Evolutionary conservation across 768 basidiomycete species (phyloP).

Genomic region (Trametopsis cervina): DNA sequence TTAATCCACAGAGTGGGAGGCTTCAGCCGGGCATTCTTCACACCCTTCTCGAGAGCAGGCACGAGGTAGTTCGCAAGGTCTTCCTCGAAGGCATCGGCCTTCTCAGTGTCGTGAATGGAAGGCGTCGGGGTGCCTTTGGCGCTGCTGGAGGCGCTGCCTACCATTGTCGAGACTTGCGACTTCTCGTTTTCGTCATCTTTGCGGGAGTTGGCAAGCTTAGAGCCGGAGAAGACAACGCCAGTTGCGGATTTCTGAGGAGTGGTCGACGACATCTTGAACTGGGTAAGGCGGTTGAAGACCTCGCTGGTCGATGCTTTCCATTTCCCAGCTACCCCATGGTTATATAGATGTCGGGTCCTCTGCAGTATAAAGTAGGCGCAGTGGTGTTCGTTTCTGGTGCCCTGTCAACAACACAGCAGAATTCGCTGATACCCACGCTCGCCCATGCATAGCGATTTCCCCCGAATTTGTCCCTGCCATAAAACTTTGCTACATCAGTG

Average conservation of each 20-base stretch:
- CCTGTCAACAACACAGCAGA: too few species aligned
- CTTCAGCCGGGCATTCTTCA: conserved; percentile 10
- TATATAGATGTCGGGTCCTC: too few species aligned
- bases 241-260: background rate
- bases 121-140: conserved; percentile 2
- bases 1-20: conserved; percentile 6
- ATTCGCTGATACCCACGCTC: too few species aligned
- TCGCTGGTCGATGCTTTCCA: too few species aligned
- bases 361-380: too few species aligned
- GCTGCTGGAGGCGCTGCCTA: background rate
- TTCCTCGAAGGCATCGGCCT: conserved; percentile 5
- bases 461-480: too few species aligned
- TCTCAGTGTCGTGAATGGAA: conserved; percentile 11
- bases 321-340: too few species aligned
- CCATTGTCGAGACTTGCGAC: background rate
- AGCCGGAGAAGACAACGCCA: conserved; percentile 4
- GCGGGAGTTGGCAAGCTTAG: background rate
- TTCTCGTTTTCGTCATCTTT: background rate
- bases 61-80: conserved; percentile 10
- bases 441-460: too few species aligned
- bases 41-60: conserved; percentile 11
- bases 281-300: too few species aligned
- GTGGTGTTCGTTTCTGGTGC: too few species aligned
- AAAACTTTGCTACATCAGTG: too few species aligned
- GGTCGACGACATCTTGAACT: background rate